A percentile compares a stretch with the other conserved stretches of the same genome.
Evolutionary conservation across 441 rosid genomes (phyloP).

Genomic region (Cnidoscolus chayamansa): DNA sequence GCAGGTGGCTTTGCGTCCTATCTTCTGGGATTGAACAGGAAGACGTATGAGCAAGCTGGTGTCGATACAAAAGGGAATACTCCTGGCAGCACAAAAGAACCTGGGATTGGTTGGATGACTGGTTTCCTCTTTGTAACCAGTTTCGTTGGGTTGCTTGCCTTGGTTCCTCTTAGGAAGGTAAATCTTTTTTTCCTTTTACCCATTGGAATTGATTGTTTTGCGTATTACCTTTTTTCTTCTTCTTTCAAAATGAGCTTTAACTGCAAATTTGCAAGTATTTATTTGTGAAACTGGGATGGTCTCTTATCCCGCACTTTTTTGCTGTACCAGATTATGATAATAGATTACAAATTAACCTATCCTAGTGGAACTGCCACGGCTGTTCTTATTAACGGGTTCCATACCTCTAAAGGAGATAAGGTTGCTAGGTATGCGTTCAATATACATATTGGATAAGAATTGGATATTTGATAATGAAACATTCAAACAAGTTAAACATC

Average conservation of each 20-base stretch:
- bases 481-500: slow-evolving; percentile 9
- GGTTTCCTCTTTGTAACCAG: slow-evolving; percentile 67
- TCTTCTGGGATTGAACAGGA: slow-evolving; percentile 67
- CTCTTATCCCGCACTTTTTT: slow-evolving; percentile 5
- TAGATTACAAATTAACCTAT: slow-evolving; percentile 73
- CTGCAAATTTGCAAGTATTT: background rate
- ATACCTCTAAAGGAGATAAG: slow-evolving; percentile 73
- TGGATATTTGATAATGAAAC: background rate
- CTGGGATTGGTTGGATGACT: slow-evolving; percentile 88
- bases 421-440: slow-evolving; percentile 55
- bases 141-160: slow-evolving; percentile 77
- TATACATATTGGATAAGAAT: background rate
- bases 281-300: slow-evolving; percentile 5
- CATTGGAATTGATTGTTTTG: background rate
- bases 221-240: background rate
- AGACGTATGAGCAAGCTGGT: slow-evolving; percentile 64
- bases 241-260: background rate
- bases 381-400: slow-evolving; percentile 89
- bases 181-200: background rate
- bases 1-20: slow-evolving; percentile 95
- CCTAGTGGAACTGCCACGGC: slow-evolving; percentile 98
- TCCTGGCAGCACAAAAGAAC: slow-evolving; percentile 68
- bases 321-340: slow-evolving; percentile 66
- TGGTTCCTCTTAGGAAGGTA: slow-evolving; percentile 93
- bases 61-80: slow-evolving; percentile 56